Conservation (phyloP, 129 eudicot genomes). For the Logfia minima region DNA sequence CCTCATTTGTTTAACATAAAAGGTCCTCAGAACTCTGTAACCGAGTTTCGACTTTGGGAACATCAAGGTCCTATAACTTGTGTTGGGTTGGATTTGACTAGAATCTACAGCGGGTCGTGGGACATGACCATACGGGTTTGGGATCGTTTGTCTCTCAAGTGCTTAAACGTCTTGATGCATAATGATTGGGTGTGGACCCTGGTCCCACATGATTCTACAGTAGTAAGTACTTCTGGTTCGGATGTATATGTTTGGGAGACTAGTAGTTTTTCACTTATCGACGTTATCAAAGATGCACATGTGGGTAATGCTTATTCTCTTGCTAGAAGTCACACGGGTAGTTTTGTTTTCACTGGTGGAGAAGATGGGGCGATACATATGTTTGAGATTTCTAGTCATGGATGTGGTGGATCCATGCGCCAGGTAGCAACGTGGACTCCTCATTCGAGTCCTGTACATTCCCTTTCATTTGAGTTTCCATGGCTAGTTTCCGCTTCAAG, state of each 20-base stretch:
- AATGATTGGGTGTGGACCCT: conserved; percentile 91
- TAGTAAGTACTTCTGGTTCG: conserved; percentile 79
- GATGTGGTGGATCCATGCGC: conserved; percentile 26
- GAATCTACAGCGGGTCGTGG: conserved; percentile 92
- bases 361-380: conserved; percentile 87
- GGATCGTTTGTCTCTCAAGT: conserved; percentile 64
- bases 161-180: conserved; percentile 65
- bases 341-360: conserved; percentile 81
- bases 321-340: conserved; percentile 88
- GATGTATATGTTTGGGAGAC: conserved; percentile 84
- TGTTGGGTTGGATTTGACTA: conserved; percentile 63
- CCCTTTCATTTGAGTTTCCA: conserved; percentile 94
- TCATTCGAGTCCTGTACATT: conserved; percentile 71
- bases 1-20: conserved; percentile 67
- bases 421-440: conserved; percentile 82
- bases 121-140: conserved; percentile 84
- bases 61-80: conserved; percentile 91
- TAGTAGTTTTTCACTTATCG: conserved; percentile 41
- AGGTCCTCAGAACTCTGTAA: conserved; percentile 42
- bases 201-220: conserved; percentile 64
- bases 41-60: conserved; percentile 82
- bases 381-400: conserved; percentile 58
- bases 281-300: conserved; percentile 50
- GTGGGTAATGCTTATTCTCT: conserved; percentile 68
- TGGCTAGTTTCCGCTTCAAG: conserved; percentile 95